phyloP scores from a whole-genome alignment of 352 stramenopile species.

The Phytophthora litchii region DNA sequence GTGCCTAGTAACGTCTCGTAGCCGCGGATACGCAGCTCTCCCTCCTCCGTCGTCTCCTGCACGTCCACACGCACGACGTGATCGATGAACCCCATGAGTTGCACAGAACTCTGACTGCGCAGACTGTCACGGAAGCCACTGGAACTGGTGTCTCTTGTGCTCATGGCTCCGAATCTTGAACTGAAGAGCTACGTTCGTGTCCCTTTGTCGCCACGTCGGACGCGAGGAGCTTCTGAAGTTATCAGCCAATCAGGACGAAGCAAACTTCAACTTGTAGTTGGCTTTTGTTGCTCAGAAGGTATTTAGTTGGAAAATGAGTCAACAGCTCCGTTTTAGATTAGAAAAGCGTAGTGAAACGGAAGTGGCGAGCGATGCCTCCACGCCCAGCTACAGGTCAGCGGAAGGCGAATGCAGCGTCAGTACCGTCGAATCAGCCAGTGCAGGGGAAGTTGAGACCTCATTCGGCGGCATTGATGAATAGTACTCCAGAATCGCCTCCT shows the following conservation, averaged over 20 bases:
- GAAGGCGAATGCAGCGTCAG: constrained; percentile 7
- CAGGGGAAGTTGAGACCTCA: constrained; percentile 46
- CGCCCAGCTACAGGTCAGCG: constrained; percentile 26
- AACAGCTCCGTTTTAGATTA: background rate
- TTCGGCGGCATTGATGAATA: constrained; percentile 37
- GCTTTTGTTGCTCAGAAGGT: background rate
- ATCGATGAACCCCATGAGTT: constrained; percentile 85
- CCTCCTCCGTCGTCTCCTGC: constrained; percentile 65
- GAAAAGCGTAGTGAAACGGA: constrained; percentile 17
- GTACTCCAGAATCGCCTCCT: constrained; percentile 14
- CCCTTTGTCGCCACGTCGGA: constrained; percentile 22
- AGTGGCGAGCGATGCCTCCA: constrained; percentile 12
- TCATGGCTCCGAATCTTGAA: constrained; percentile 1
- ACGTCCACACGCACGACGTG: constrained; percentile 48
- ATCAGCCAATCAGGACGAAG: constrained; percentile 4
- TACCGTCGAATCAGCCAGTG: constrained; percentile 19
- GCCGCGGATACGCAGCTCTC: constrained; percentile 70
- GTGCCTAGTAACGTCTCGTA: constrained; percentile 78
- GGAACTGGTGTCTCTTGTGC: background rate
- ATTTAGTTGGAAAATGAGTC: background rate
- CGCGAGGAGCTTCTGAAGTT: constrained; percentile 8
- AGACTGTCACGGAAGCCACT: constrained; percentile 28
- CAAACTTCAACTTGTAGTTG: constrained; percentile 23
- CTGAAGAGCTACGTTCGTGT: constrained; percentile 4
- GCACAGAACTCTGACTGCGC: constrained; percentile 83